Evolutionary conservation across 768 basidiomycete genomes (phyloP), one percentile per base, ranked within the genome.

Genomic region (Tricholoma bakamatsutake): DNA sequence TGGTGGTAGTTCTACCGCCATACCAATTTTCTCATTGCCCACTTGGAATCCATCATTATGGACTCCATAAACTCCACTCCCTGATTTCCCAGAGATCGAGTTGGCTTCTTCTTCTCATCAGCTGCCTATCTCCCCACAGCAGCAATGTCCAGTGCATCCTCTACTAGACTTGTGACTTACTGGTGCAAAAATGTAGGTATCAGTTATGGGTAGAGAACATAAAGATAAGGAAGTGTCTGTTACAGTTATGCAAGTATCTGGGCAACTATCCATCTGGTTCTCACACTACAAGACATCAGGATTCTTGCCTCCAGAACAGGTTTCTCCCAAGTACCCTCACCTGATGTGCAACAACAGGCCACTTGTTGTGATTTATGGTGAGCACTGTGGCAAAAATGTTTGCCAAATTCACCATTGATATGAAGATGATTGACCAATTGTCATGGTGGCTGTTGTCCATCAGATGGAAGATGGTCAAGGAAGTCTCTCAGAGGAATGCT

Each of bases 311-410:
- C 21, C 21, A 3, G 21, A 24, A 24, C 21, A 24, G 21, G 21
- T 24, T 24, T 24, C 21, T 24, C 21, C 21, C 21, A 24, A 24
- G 21, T 3, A 37, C 35, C 31, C 49, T 37, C 18, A 37, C 18
- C 31, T n/a, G 11, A 18, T 6, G 9, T 31, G n/a, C 9, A 31
- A 50, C 49, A 50, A 50, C 17, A 6, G 49, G 49, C 18, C n/a
- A 28, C 49, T 50, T 50, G 31, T 50, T 50, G 31, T 50, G 35
- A 50, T 37, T 28, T 31, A 34, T 7, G 49, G 49, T 50, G 49
- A 50, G 33, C 45, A 46, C 45, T n/a, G n/a, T 46, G 40, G 45
- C 45, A 46, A 46, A 46, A 5, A 46, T 46, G 45, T 50, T 50
- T 9, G 18, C 30, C 7, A 31, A 37, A 50, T 50, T 21, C 49